Evolutionary conservation across 1,284 basidiomycete genomes (phyloP), one percentile per base, ranked within the genome.

Genomic region (Anthracocystis setariae): DNA sequence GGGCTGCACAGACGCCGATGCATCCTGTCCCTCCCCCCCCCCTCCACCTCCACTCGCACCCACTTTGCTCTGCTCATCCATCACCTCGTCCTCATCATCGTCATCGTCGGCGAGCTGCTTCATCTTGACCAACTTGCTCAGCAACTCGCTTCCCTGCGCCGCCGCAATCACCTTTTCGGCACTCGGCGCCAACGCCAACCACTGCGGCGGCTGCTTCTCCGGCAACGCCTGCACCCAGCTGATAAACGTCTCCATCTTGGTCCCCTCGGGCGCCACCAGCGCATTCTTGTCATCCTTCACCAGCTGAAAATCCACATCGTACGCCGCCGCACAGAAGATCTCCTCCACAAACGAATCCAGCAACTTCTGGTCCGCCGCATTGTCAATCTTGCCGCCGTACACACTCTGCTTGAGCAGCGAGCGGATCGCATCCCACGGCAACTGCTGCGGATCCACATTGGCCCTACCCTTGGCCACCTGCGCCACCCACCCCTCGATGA

Each of bases 321-420:
- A 82, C 20, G 79, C 79, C 1, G 51, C 53, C 2, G 80, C 75
- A n/a, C 70, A 77, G 46, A 82, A 81, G 7, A 82, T 62, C 29
- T 66, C 74, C 32, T 80, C 78, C 27, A 82, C 79, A 35, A 82
- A 80, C 24, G 78, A 74, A 46, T 82, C 78, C 27, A 82, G 73
- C 58, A 82, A 46, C 13, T 58, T 57, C 63, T 82, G 81, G 51
- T 82, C 81, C 5, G 78, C 67, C 8, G 47, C 51, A 29, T 75
- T 76, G 55, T 82, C 81, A 43, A 82, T 76, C 68, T 80, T 81
- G 43, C 80, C 76, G 8, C 81, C 81, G 56, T 82, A 82, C 25
- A 82, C 73, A 42, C 58, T 71, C 66, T 79, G 69, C 49, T 79
- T 76, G 40, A 82, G 73, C 21, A 82, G 56, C 46, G 79, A 66